Conservation (phyloP, 805 yeast genomes). For the Kluyveromyces starmeri region DNA sequence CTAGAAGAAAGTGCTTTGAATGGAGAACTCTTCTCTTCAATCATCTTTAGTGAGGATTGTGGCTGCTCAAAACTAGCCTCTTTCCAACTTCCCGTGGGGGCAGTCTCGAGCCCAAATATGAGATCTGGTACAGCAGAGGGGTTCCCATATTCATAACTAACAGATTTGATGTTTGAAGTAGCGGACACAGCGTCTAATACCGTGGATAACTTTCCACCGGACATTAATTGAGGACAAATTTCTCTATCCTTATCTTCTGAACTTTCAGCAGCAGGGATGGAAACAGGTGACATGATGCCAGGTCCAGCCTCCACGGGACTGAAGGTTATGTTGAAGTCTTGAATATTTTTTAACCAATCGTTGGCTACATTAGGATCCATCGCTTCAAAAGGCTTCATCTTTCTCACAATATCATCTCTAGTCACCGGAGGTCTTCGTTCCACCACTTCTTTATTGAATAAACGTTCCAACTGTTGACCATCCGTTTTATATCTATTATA, state of each 20-base stretch:
- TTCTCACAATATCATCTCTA: neutral
- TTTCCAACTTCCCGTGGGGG: neutral
- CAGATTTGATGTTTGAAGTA: neutral
- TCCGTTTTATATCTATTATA: constrained; percentile 2
- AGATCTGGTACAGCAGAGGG: constrained; percentile 4
- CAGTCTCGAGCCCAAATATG: neutral
- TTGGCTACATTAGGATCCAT: neutral
- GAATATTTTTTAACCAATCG: constrained; percentile 1
- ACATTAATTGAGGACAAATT: neutral
- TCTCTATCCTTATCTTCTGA: neutral
- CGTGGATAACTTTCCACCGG: neutral
- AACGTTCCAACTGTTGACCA: constrained; percentile 1
- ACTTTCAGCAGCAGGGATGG: neutral
- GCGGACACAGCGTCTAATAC: neutral
- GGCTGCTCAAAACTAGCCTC: neutral
- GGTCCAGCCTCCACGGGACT: constrained; percentile 1
- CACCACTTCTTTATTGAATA: neutral
- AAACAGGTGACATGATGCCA: neutral
- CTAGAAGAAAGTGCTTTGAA: neutral
- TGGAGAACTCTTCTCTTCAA: neutral
- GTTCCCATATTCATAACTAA: constrained; percentile 1
- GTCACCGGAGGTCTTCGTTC: neutral
- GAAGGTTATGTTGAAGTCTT: constrained; percentile 1
- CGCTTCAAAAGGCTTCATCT: constrained; percentile 1
- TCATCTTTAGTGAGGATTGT: neutral